A percentile compares a stretch with the other conserved stretches of the same genome.
Evolutionary conservation across 1,284 basidiomycete genomes (phyloP).

Genomic region (Trichosporon sp.): DNA sequence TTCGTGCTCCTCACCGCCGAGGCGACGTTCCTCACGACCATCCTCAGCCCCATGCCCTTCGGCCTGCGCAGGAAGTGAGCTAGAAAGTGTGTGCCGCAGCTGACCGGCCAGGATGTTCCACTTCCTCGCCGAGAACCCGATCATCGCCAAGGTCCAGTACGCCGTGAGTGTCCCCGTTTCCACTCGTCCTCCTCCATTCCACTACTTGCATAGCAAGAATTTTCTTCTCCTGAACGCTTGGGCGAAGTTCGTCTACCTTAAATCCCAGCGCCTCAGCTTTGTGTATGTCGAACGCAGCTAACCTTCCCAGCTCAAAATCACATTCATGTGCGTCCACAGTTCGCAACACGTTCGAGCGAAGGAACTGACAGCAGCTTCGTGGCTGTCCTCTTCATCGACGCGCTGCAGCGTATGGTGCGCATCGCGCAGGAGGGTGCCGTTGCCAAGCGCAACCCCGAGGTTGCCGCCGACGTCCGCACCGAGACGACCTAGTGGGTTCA

Average conservation of each 20-base stretch:
- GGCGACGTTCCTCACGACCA: constrained; percentile 43
- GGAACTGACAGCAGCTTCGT: constrained; percentile 64
- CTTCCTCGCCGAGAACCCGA: constrained; percentile 51
- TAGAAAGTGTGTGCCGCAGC: background rate
- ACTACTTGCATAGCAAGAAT: background rate
- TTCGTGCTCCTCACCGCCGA: constrained; percentile 48
- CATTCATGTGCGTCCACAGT: constrained; percentile 70
- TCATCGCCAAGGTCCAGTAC: constrained; percentile 55
- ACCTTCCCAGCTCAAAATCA: constrained; percentile 66
- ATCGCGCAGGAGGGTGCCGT: constrained; percentile 62
- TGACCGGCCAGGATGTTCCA: constrained; percentile 42
- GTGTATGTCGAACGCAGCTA: constrained; percentile 4
- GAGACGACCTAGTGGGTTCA: constrained; percentile 68
- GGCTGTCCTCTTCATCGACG: constrained; percentile 65
- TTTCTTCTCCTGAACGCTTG: background rate
- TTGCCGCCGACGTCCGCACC: constrained; percentile 61
- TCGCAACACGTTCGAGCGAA: no score
- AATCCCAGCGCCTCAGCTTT: background rate
- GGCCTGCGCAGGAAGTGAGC: constrained; percentile 47
- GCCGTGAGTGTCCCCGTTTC: constrained; percentile 32
- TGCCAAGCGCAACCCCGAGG: constrained; percentile 60
- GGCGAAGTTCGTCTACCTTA: background rate
- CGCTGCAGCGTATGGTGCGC: constrained; percentile 86
- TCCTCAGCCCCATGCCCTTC: constrained; percentile 50
- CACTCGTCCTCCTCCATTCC: background rate